Evolutionary conservation across 257 asterid genomes (phyloP), one percentile per base, ranked within the genome.

Genomic region (Thymus mandschuricus): DNA sequence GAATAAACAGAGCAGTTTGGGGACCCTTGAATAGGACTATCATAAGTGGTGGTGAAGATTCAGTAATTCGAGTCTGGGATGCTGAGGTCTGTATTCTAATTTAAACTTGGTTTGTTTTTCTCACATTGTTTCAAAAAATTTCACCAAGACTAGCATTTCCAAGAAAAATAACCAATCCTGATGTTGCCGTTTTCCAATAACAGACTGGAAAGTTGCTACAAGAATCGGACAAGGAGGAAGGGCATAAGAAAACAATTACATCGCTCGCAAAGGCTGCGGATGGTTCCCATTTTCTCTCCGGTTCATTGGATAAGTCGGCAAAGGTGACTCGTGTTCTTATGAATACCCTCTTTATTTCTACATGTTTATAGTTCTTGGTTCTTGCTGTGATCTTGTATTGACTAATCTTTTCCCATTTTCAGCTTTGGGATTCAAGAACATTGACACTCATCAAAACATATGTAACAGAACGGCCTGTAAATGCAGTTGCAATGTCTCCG

Each of bases 1-100:
- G 99, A 82, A 89, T 94, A 63, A 91, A 89, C 74, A 83, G 99
- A 78, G 99, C 97, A 79, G 89, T 89, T 55, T 94, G 99, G 99
- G 99, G 99, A 51, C 97, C 97, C 73, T 79, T 94, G 75, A 94
- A 94, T 84, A 77, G 38, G 70, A 94, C 99, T 29, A 84, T 94
- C 34, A 78, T 94, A 31, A 94, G 97, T 82, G 93, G 84, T 9
- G 99, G 99, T 51, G 97, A 94, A 85, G 99, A 94, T 77, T 34
- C 87, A 30, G 70, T 88, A 8, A 52, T 91, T 67, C 99, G 99
- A 66, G 80, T 91, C 35, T 94, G 97, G 99, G 99, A 94, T 78
- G 65, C 88, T 7, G 99, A 94, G 95, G 97, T 91, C 75, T 59
- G 78, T 80, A 10, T 56, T 57, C 68, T 45, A 33, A n/a, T 6